These are phyloP conservation scores for Aspergillus carlsbadensis DNA, from an alignment of 495 filamentous ascomycete species.

Conservation along the genomic window DNA sequence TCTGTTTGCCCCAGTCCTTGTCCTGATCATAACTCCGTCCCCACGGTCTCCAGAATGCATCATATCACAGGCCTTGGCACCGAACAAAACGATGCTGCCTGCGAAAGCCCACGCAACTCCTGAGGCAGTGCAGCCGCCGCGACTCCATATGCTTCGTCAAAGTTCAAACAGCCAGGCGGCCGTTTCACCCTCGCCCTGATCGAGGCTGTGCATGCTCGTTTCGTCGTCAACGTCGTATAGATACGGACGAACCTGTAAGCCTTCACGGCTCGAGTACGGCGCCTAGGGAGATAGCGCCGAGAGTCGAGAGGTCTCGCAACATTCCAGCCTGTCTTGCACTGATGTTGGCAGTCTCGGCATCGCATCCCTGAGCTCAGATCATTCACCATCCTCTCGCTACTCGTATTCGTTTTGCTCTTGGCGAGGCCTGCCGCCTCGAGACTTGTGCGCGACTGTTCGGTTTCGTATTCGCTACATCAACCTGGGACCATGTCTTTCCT, in stretches of 20 bases:
- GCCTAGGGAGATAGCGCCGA: background rate
- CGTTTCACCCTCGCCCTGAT: background rate
- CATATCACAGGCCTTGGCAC: background rate
- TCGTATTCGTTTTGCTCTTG: constrained; percentile 6
- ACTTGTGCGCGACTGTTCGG: background rate
- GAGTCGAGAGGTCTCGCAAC: background rate
- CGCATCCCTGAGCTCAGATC: constrained; percentile 7
- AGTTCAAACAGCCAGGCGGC: background rate
- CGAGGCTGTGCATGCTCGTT: background rate
- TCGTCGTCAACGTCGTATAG: too few species aligned
- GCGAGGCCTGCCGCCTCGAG: background rate
- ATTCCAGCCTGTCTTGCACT: too few species aligned
- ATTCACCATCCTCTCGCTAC: background rate
- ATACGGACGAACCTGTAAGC: too few species aligned
- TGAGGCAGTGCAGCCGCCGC: background rate
- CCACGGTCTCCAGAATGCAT: background rate
- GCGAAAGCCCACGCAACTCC: background rate
- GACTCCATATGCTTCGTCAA: background rate
- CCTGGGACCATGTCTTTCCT: too few species aligned
- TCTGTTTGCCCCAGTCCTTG: background rate
- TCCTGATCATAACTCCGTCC: background rate
- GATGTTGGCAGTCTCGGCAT: background rate
- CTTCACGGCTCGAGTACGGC: too few species aligned
- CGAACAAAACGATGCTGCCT: constrained; percentile 2
- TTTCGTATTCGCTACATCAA: constrained; percentile 8